Conservation (phyloP, 768 basidiomycete species). For the Inosperma sp. region DNA sequence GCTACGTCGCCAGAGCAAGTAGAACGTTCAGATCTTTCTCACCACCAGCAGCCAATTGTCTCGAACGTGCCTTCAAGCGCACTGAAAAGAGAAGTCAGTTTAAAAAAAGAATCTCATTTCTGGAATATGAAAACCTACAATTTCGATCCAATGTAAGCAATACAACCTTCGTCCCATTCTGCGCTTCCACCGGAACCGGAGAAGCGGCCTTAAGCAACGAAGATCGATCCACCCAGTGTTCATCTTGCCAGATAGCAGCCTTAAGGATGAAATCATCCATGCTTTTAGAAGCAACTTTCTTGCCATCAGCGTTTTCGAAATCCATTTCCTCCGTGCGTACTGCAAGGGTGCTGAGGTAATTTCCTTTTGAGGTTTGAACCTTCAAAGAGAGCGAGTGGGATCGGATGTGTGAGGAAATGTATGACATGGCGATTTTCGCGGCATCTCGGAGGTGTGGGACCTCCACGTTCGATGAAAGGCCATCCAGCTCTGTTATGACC, state of each 20-base stretch:
- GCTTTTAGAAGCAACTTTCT: constrained; percentile 49
- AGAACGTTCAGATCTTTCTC: constrained; percentile 81
- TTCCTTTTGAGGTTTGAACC: constrained; percentile 92
- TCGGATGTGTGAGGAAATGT: constrained; percentile 72
- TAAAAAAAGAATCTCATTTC: constrained; percentile 3
- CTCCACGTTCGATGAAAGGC: constrained; percentile 65
- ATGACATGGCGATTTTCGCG: constrained; percentile 67
- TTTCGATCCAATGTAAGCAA: constrained; percentile 91
- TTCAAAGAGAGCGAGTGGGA: constrained; percentile 76
- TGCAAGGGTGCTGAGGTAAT: constrained; percentile 79
- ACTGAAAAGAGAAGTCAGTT: constrained; percentile 43
- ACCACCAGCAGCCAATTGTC: constrained; percentile 78
- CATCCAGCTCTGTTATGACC: constrained; percentile 95
- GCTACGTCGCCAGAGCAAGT: constrained; percentile 40
- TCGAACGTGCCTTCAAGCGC: constrained; percentile 83
- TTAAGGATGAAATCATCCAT: constrained; percentile 96
- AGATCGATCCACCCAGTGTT: constrained; percentile 88
- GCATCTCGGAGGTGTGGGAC: constrained; percentile 63
- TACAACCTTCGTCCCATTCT: constrained; percentile 71
- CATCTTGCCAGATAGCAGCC: constrained; percentile 89
- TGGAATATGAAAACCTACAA: constrained; percentile 45
- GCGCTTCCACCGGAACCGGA: constrained; percentile 33
- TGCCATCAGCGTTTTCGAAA: constrained; percentile 39
- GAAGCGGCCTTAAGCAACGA: constrained; percentile 50
- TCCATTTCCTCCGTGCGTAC: constrained; percentile 84